Conservation (phyloP, 306 rosid genomes). For the Notholithocarpus densiflorus region DNA sequence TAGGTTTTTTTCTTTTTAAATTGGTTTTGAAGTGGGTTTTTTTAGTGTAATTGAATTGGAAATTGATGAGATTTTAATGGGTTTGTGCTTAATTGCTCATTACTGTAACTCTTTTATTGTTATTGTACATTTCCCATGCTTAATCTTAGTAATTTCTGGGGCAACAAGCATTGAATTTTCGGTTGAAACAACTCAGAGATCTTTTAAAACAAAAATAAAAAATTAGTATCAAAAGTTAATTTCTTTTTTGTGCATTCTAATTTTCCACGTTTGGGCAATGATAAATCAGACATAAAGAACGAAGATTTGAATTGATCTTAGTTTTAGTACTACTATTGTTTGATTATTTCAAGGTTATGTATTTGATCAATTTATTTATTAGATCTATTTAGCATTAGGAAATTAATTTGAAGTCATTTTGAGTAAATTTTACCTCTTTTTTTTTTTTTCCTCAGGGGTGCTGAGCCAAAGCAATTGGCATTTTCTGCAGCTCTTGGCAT, state of each 20-base stretch:
- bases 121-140: not conserved
- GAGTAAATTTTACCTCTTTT: slow-evolving; percentile 1
- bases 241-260: not conserved
- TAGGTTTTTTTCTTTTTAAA: not conserved
- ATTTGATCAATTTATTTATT: not conserved
- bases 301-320: not conserved
- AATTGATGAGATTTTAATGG: not conserved
- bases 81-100: not conserved
- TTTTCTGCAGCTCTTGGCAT: slow-evolving; percentile 88
- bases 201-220: not conserved
- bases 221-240: not conserved
- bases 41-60: not conserved
- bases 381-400: not conserved
- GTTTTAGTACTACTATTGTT: not conserved
- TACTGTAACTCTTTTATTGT: not conserved
- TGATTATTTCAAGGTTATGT: not conserved
- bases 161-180: not conserved
- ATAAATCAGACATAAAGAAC: not conserved
- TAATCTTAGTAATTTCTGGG: not conserved
- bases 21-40: not conserved
- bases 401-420: not conserved
- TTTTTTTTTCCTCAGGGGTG: slow-evolving; percentile 58
- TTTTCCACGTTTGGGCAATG: not conserved
- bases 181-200: not conserved
- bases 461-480: slow-evolving; percentile 82